phyloP scores from a whole-genome alignment of 1,284 basidiomycete genomes.

The Earliella scabrosa region DNA sequence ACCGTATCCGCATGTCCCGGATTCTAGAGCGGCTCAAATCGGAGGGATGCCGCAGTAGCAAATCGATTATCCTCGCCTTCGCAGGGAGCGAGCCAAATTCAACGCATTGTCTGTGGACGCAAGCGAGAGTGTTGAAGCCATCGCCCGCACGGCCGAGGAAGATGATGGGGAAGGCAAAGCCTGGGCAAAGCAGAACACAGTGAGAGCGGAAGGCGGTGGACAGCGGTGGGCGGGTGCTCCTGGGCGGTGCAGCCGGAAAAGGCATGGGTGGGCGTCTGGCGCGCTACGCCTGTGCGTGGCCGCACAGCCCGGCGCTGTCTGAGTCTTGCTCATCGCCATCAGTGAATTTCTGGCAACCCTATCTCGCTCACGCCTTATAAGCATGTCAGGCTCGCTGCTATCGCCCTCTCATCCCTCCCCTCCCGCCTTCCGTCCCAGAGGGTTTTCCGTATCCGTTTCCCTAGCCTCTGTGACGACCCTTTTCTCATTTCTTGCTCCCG shows the following conservation, averaged over 20 bases:
- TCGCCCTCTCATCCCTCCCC: conserved; percentile 3
- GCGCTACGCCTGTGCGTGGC: conserved; percentile 4
- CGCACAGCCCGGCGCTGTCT: conserved; percentile 15
- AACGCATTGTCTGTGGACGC: no score
- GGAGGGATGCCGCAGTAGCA: no score
- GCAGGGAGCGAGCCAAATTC: no score
- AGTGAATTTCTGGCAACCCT: conserved; percentile 12
- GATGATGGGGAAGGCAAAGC: no score
- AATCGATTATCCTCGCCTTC: no score
- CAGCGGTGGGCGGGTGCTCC: not conserved
- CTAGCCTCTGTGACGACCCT: conserved; percentile 16
- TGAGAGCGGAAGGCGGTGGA: no score
- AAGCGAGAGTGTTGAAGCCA: no score
- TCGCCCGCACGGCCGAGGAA: no score
- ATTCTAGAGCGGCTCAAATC: no score
- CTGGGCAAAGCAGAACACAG: no score
- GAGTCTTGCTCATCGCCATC: conserved; percentile 18
- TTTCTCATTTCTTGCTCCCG: conserved; percentile 4
- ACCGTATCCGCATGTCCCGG: no score
- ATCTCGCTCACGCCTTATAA: conserved; percentile 1
- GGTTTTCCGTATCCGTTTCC: conserved; percentile 3
- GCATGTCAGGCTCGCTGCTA: not conserved
- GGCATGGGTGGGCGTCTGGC: conserved; percentile 6
- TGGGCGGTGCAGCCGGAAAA: conserved; percentile 10
- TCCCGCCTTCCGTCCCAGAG: conserved; percentile 12